Evolutionary conservation across 2,329 filamentous ascomycete species (phyloP), one percentile per base, ranked within the genome.

Genomic region (Aspergillus tubingensis): DNA sequence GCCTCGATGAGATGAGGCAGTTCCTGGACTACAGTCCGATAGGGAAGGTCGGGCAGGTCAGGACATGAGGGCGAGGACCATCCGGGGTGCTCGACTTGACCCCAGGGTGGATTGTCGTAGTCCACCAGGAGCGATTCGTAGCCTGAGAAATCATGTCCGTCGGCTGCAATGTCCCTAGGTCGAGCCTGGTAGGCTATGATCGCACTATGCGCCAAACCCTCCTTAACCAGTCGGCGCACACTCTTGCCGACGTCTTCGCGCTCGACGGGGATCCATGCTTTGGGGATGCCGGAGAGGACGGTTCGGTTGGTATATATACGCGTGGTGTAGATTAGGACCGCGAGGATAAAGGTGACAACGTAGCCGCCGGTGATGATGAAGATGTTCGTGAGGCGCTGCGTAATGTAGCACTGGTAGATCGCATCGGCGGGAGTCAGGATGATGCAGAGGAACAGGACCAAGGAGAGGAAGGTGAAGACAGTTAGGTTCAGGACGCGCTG

Each of bases 1-100:
- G 91, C 94, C 79, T 98, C 94, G 64, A 98, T 91, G 27, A 98
- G 83, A 71, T 96, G 89, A 1, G 93, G 91, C 23, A 99, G 82
- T 76, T 98, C 94, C 39, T 85, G 83, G 17, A 97, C 82, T 23
- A 99, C 91, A 2, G 87, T 87, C 67, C 83, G 84, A 75, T 96
- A 98, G 65, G 96, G 88, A n/a, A 98, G 78, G 70, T 91, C 87
- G 4, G 91, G 88, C 17, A 95, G 79, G 70, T 95, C 90, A 8
- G 85, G 80, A 1, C 87, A 89, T 30, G 85, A 84, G 5, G 94
- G 94, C 2, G 92, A 91, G 2, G 90, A 89, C 94, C 95, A 98
- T 54, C 94, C 95, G 15, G 87, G 82, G 73, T 99, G 95, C 61
- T 91, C 86, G 55, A 98, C 87, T n/a, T 86, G 79, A 21, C 91